Percentiles rank a stretch among this genome's conserved stretches.
Conservation (phyloP, 148 eudicot species). For the Dianthus caryophyllus region DNA sequence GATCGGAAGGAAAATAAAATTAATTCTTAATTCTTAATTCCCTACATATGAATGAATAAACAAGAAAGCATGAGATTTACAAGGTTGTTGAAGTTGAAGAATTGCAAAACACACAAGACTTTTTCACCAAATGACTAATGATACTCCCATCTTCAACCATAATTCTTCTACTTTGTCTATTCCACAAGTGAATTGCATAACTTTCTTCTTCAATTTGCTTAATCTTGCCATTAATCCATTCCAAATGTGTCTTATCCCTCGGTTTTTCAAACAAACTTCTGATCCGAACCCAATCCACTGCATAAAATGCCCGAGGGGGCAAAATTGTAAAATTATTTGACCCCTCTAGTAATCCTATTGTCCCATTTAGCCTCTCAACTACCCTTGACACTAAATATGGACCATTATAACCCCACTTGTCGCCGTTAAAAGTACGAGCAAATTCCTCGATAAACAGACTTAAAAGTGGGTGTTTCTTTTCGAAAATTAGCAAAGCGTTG, state of each 20-base stretch:
- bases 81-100: conserved; percentile 20
- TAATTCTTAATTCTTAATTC: background rate
- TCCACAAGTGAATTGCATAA: conserved; percentile 80
- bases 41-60: background rate
- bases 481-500: conserved; percentile 76
- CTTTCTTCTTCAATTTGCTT: conserved; percentile 39
- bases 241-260: conserved; percentile 27
- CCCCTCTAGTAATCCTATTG: conserved; percentile 15
- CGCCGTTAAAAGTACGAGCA: conserved; percentile 69
- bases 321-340: conserved; percentile 40
- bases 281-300: conserved; percentile 59
- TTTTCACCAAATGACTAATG: conserved; percentile 39
- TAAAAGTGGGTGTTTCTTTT: conserved; percentile 64
- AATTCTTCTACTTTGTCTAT: conserved; percentile 55
- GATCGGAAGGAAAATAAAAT: background rate
- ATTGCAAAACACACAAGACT: conserved; percentile 55
- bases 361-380: conserved; percentile 33
- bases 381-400: conserved; percentile 88
- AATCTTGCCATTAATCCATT: conserved; percentile 46
- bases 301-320: conserved; percentile 69
- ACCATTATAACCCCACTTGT: conserved; percentile 92
- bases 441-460: conserved; percentile 67
- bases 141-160: conserved; percentile 59
- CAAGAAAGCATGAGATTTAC: conserved; percentile 1
- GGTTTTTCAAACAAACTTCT: conserved; percentile 44